phyloP scores from a whole-genome alignment of 2,329 filamentous ascomycete species.

The Colletotrichum zoysiae region DNA sequence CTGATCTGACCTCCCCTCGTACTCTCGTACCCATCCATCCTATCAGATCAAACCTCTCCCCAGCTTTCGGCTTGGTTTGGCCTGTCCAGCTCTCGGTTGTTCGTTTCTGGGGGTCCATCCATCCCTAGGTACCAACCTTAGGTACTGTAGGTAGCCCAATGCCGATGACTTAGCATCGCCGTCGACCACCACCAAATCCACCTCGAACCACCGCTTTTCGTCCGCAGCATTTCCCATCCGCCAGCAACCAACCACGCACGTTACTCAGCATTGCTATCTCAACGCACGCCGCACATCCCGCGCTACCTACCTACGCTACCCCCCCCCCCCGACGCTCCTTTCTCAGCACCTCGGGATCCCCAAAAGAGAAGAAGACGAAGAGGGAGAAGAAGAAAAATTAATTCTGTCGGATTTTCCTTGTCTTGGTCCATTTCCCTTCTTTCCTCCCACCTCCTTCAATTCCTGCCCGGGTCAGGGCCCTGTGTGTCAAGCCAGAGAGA shows the following conservation, averaged over 20 bases:
- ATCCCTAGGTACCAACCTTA: too few relatives aligned
- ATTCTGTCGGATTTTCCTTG: background rate
- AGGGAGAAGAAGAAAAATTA: background rate
- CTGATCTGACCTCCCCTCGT: background rate
- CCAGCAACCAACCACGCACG: constrained; percentile 19
- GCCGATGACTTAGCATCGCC: constrained; percentile 30
- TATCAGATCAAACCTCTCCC: constrained; percentile 8
- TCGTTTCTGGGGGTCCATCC: constrained; percentile 19
- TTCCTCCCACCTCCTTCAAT: constrained; percentile 2
- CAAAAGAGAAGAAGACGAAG: background rate
- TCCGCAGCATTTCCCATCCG: constrained; percentile 30
- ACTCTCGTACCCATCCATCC: background rate
- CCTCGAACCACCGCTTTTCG: constrained; percentile 22
- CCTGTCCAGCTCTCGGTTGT: background rate
- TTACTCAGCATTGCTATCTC: constrained; percentile 29
- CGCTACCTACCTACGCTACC: background rate
- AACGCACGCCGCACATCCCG: constrained; percentile 15
- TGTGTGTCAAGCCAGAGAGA: constrained; percentile 30
- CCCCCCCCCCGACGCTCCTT: constrained; percentile 28
- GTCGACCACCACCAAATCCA: constrained; percentile 19
- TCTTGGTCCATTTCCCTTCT: background rate
- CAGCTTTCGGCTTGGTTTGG: constrained; percentile 1
- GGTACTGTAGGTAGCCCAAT: constrained; percentile 28
- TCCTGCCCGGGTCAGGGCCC: constrained; percentile 32
- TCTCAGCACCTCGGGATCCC: constrained; percentile 15